Percentiles rank a stretch among this genome's conserved stretches.
These are phyloP conservation scores for Chenopodium suecicum DNA, from an alignment of 148 eudicot genomes.

Conservation along the genomic window DNA sequence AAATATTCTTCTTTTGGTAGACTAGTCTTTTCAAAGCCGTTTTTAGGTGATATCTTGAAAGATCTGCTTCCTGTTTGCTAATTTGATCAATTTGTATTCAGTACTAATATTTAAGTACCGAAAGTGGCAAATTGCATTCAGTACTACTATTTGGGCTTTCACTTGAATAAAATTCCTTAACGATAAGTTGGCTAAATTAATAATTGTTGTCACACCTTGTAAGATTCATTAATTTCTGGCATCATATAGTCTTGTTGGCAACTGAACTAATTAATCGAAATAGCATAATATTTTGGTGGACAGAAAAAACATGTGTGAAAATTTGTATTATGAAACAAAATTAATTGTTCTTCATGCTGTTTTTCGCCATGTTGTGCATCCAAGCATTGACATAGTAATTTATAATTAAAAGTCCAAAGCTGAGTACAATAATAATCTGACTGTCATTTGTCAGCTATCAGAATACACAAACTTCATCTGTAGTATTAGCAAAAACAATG, in stretches of 20 bases:
- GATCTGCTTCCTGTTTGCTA: constrained; percentile 2
- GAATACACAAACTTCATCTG: not conserved
- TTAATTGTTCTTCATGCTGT: not conserved
- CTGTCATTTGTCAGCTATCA: not conserved
- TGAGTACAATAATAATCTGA: not conserved
- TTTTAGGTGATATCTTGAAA: constrained; percentile 1
- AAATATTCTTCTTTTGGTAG: constrained; percentile 19
- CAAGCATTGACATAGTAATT: not conserved
- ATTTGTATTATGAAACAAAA: not conserved
- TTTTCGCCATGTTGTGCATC: not conserved
- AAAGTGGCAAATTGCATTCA: not conserved
- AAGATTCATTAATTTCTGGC: not conserved
- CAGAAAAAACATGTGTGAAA: not conserved
- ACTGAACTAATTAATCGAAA: not conserved
- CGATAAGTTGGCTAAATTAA: not conserved
- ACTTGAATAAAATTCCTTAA: not conserved
- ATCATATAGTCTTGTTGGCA: not conserved
- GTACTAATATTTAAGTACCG: too few relatives aligned
- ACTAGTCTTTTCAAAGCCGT: constrained; percentile 13
- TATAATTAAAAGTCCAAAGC: not conserved
- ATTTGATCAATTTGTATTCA: not conserved
- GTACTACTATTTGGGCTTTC: not conserved
- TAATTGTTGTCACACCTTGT: not conserved
- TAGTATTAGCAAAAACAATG: not conserved
- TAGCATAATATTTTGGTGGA: not conserved